These are phyloP conservation scores for Dendrobium officinale DNA, from an alignment of 106 monocot species.

Conservation along the genomic window DNA sequence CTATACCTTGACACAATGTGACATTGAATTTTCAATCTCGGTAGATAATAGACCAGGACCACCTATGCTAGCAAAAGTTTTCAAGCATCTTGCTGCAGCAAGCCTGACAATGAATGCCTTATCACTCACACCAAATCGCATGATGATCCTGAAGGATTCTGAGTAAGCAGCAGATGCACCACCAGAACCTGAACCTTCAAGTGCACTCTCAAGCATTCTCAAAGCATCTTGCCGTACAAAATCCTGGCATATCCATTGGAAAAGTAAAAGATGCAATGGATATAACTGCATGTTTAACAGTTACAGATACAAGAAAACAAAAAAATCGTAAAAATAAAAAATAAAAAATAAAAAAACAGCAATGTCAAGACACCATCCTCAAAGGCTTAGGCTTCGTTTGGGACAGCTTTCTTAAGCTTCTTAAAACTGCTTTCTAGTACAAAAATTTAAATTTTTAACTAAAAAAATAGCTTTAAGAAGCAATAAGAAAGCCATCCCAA, in stretches of 20 bases:
- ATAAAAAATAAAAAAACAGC: not conserved
- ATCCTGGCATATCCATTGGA: conserved; percentile 41
- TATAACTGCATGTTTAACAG: not conserved
- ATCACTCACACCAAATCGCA: conserved; percentile 63
- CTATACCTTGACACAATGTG: conserved; percentile 69
- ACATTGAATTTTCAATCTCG: conserved; percentile 79
- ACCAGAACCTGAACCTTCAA: conserved; percentile 75
- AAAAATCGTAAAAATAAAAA: too few species aligned
- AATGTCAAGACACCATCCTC: not conserved
- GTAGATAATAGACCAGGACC: conserved; percentile 68
- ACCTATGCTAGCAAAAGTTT: conserved; percentile 73
- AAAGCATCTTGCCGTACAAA: conserved; percentile 97
- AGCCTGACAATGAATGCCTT: conserved; percentile 78
- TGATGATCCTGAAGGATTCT: conserved; percentile 83
- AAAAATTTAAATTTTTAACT: too few species aligned
- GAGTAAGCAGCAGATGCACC: conserved; percentile 68
- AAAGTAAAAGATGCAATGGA: conserved; percentile 2
- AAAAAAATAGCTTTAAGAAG: too few species aligned
- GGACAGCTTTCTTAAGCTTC: too few species aligned
- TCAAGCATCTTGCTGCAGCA: conserved; percentile 90
- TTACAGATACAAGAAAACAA: not conserved
- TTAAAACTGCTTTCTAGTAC: too few species aligned
- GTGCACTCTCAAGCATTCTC: conserved; percentile 84
- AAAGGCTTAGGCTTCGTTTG: not conserved
- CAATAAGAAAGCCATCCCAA: too few species aligned